phyloP scores from a whole-genome alignment of 257 asterid genomes.

The Solanum rostratum region DNA sequence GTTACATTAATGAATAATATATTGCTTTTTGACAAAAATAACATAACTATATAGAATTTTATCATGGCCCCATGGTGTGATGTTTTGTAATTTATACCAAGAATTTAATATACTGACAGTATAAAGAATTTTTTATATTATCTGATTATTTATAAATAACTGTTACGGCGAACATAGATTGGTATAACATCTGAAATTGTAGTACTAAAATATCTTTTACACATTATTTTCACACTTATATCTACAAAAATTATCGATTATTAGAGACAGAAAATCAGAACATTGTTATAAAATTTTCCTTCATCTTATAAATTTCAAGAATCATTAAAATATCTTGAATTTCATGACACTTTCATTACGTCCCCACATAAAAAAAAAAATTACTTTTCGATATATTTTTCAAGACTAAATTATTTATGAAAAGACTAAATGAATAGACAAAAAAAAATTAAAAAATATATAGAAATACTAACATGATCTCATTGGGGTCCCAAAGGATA shows the following conservation, averaged over 20 bases:
- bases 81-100: background rate
- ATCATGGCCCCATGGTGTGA: background rate
- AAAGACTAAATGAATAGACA: background rate
- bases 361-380: background rate
- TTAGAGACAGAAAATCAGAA: background rate
- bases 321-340: background rate
- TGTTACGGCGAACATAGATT: too few species aligned
- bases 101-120: background rate
- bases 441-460: background rate
- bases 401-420: background rate
- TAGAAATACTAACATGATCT: slow-evolving; percentile 49
- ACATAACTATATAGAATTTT: background rate
- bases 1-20: background rate
- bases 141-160: background rate
- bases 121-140: too few species aligned
- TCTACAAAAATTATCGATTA: background rate
- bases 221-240: background rate
- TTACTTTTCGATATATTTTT: background rate
- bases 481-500: slow-evolving; percentile 61
- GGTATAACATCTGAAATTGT: background rate
- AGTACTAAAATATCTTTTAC: background rate
- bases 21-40: background rate
- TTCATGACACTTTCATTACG: background rate
- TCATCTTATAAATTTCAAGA: background rate
- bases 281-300: background rate